A percentile compares a stretch with the other conserved stretches of the same genome.
Evolutionary conservation across 2,329 filamentous ascomycete genomes (phyloP).

Genomic region (Tothia fuscella): DNA sequence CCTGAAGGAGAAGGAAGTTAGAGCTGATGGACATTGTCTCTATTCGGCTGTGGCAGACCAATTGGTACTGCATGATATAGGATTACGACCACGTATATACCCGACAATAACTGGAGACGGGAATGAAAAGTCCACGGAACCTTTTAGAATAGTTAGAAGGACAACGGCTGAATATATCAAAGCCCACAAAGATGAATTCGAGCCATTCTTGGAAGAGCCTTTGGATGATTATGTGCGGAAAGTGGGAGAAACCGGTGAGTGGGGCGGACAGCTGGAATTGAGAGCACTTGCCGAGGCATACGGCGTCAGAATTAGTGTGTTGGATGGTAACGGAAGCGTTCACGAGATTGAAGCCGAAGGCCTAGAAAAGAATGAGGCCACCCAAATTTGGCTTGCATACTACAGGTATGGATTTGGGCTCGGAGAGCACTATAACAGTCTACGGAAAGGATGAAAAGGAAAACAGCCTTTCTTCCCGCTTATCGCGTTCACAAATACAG

Average conservation of each 20-base stretch:
- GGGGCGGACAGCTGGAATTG: constrained; percentile 90
- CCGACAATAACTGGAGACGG: constrained; percentile 15
- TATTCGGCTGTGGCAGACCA: constrained; percentile 89
- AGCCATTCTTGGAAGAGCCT: constrained; percentile 74
- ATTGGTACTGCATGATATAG: constrained; percentile 38
- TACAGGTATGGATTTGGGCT: constrained; percentile 89
- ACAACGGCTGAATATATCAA: constrained; percentile 69
- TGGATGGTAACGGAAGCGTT: constrained; percentile 69
- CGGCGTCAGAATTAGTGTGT: constrained; percentile 65
- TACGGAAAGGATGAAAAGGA: constrained; percentile 14
- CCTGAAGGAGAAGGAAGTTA: constrained; percentile 66
- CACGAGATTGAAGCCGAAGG: constrained; percentile 52
- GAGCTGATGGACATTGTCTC: constrained; percentile 86
- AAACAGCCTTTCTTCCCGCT: not conserved
- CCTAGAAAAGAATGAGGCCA: constrained; percentile 33
- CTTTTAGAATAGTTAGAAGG: constrained; percentile 57
- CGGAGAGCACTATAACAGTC: constrained; percentile 83
- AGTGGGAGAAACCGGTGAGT: constrained; percentile 81
- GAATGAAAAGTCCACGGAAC: constrained; percentile 19
- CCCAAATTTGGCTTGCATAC: constrained; percentile 81
- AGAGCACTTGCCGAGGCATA: constrained; percentile 73
- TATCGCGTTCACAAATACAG: not conserved
- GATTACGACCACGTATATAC: constrained; percentile 23
- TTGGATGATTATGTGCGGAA: constrained; percentile 60
- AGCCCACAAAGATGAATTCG: constrained; percentile 66